Conservation (phyloP, 345 rosid genomes). For the Noccaea caerulescens region DNA sequence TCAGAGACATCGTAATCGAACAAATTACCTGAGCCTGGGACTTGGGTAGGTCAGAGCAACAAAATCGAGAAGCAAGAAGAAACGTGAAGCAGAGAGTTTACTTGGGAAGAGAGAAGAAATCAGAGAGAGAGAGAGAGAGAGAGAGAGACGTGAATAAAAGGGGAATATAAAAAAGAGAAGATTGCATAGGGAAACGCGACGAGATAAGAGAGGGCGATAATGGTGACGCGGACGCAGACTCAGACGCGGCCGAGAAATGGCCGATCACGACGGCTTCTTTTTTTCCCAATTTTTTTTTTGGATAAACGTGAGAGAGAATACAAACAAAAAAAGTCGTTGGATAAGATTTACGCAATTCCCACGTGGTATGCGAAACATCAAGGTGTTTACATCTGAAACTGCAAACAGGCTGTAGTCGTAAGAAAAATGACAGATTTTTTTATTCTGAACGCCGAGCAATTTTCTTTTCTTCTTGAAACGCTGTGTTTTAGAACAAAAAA, state of each 20-base stretch:
- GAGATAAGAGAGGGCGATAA: conserved; percentile 41
- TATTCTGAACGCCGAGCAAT: neutral
- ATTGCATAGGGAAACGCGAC: conserved; percentile 40
- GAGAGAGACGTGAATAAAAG: conserved; percentile 6
- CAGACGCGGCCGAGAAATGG: conserved; percentile 35
- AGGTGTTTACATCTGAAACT: neutral
- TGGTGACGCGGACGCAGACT: conserved; percentile 39
- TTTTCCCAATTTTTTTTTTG: neutral
- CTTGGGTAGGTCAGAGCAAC: conserved; percentile 10
- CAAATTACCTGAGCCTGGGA: conserved; percentile 16
- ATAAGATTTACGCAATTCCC: conserved; percentile 39
- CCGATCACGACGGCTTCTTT: conserved; percentile 43
- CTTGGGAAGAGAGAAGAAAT: conserved; percentile 28
- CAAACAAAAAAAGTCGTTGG: conserved; percentile 18
- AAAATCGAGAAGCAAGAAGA: conserved; percentile 31
- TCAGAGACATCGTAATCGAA: conserved; percentile 5
- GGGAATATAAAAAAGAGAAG: neutral
- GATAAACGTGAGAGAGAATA: conserved; percentile 12
- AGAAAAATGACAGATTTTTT: neutral
- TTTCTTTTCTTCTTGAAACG: neutral
- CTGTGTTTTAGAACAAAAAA: conserved; percentile 10
- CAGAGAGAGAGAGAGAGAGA: neutral
- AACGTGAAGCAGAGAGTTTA: conserved; percentile 42
- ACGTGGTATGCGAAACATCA: conserved; percentile 23
- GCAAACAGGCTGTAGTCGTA: conserved; percentile 15